Evolutionary conservation across 2,329 filamentous ascomycete species (phyloP).

Genomic region (Aspergillus sp.): DNA sequence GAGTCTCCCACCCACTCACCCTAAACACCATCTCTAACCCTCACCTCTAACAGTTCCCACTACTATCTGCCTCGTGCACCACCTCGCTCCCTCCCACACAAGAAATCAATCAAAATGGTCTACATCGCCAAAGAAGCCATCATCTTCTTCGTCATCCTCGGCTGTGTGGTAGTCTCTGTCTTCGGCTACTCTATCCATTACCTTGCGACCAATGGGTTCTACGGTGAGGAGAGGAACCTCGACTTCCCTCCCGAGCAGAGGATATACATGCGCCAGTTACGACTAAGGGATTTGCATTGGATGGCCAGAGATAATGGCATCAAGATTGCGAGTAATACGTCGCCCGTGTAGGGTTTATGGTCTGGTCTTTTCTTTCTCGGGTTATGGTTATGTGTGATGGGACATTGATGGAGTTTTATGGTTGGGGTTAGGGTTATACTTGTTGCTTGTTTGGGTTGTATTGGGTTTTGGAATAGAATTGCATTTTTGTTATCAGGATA

Average conservation of each 20-base stretch:
- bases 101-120: background rate
- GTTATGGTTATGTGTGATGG: no score
- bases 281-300: conserved; percentile 25
- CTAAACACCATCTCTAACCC: no score
- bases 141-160: conserved; percentile 20
- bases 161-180: conserved; percentile 30
- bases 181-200: conserved; percentile 32
- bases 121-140: background rate
- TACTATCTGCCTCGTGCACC: no score
- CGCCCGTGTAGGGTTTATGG: no score
- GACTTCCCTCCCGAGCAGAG: conserved; percentile 28
- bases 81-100: background rate
- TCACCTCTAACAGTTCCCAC: no score
- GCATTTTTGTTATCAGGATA: no score
- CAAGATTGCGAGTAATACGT: background rate
- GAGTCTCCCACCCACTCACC: no score
- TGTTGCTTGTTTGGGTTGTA: no score
- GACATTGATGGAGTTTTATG: no score
- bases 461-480: no score
- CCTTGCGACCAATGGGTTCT: conserved; percentile 18
- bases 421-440: no score
- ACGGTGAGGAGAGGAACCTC: conserved; percentile 12
- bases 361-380: no score
- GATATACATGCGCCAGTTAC: conserved; percentile 33
- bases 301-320: conserved; percentile 19